A percentile compares a stretch with the other conserved stretches of the same genome.
Evolutionary conservation across 106 monocot species (phyloP).

Genomic region (Dactylorhiza incarnata): DNA sequence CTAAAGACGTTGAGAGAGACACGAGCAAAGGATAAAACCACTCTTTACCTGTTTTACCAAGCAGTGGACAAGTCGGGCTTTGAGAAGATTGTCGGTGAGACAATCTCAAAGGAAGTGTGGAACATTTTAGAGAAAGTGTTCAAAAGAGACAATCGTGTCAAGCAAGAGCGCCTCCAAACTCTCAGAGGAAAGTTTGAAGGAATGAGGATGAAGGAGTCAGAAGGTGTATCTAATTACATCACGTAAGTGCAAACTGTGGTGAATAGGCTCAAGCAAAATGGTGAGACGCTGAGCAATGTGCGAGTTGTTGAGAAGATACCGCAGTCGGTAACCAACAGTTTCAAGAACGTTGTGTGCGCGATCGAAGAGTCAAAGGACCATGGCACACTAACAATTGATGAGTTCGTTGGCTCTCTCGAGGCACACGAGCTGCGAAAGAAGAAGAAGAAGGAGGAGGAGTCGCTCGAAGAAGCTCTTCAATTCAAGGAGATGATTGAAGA

Average conservation of each 20-base stretch:
- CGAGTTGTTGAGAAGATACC: constrained; percentile 16
- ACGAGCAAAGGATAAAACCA: constrained; percentile 7
- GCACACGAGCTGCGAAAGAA: constrained; percentile 16
- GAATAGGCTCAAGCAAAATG: constrained; percentile 14
- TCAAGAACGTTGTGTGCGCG: constrained; percentile 12
- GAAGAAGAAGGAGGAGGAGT: constrained; percentile 17
- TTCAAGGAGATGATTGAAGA: constrained; percentile 11
- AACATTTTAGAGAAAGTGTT: background rate
- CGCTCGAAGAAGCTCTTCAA: constrained; percentile 5
- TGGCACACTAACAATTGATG: constrained; percentile 3
- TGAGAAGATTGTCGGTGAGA: background rate
- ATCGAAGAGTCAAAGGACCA: constrained; percentile 24
- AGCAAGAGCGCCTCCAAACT: constrained; percentile 10
- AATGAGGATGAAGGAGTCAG: constrained; percentile 13
- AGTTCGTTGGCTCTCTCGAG: background rate
- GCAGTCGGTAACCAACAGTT: constrained; percentile 13
- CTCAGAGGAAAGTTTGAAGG: constrained; percentile 8
- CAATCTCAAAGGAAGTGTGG: constrained; percentile 9
- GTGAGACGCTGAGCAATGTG: background rate
- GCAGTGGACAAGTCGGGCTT: constrained; percentile 5
- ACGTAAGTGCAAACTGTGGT: constrained; percentile 9
- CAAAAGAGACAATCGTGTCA: constrained; percentile 3
- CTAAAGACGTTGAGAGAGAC: constrained; percentile 4
- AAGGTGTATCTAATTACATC: constrained; percentile 15
- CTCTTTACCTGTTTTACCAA: constrained; percentile 1